A percentile compares a stretch with the other conserved stretches of the same genome.
Evolutionary conservation across 176 grass and related monocot species (phyloP).

Genomic region (Pontederia crassipes): DNA sequence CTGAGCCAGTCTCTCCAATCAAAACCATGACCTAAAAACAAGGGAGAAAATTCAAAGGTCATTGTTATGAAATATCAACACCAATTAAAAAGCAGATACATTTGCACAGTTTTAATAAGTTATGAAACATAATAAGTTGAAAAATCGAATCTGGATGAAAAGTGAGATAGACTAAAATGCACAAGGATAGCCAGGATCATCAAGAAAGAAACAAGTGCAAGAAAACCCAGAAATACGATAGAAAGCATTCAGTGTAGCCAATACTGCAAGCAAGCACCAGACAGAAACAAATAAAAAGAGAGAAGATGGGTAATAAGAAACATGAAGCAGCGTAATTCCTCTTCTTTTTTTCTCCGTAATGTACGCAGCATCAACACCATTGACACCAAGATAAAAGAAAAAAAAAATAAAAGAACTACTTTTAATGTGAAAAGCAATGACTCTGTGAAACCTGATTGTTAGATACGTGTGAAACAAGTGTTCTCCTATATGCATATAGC

Average conservation of each 20-base stretch:
- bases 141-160: neutral
- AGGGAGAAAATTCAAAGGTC: neutral
- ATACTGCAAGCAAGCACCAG: too few relatives aligned
- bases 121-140: too few relatives aligned
- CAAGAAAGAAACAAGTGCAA: neutral
- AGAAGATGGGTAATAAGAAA: too few relatives aligned
- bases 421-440: neutral
- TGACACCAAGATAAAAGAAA: neutral
- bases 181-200: neutral
- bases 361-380: too few relatives aligned
- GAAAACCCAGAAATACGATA: neutral
- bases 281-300: too few relatives aligned
- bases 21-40: slow-evolving; percentile 66
- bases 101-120: neutral
- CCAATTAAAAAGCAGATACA: slow-evolving; percentile 4
- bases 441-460: slow-evolving; percentile 43
- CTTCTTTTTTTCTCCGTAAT: too few relatives aligned
- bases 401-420: neutral
- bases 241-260: too few relatives aligned
- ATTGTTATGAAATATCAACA: slow-evolving; percentile 2
- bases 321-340: too few relatives aligned
- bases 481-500: slow-evolving; percentile 45
- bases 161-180: neutral
- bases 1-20: slow-evolving; percentile 92
- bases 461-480: slow-evolving; percentile 48